Conservation (phyloP, 352 stramenopile species). For the Globisporangium megalacanthum region DNA sequence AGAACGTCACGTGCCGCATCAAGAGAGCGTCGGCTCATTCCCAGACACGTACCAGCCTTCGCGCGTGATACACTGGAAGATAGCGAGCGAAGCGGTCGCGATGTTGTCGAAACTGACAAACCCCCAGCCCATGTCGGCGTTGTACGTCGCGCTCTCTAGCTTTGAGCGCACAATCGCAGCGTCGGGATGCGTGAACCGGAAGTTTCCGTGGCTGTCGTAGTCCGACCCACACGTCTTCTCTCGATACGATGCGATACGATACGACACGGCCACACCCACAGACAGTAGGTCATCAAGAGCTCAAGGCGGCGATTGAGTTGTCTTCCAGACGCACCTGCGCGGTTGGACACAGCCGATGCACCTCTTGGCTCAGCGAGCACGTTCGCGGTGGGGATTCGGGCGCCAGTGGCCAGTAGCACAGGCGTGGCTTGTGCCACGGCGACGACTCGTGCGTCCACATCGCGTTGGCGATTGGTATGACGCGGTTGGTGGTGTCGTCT, state of each 20-base stretch:
- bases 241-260: not conserved
- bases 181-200: conserved; percentile 54
- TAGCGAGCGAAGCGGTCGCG: conserved; percentile 61
- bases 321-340: conserved; percentile 19
- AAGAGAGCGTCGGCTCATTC: no score
- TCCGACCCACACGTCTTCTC: conserved; percentile 50
- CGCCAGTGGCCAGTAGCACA: conserved; percentile 90
- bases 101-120: conserved; percentile 90
- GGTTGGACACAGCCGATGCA: conserved; percentile 34
- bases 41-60: conserved; percentile 81
- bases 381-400: conserved; percentile 46
- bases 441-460: conserved; percentile 46
- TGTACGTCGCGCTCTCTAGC: conserved; percentile 43
- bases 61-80: conserved; percentile 90
- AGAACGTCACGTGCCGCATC: not conserved
- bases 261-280: not conserved
- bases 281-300: not conserved
- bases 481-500: conserved; percentile 18
- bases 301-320: not conserved
- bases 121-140: conserved; percentile 78
- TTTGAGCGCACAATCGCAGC: conserved; percentile 27
- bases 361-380: conserved; percentile 38
- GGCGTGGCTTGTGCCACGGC: conserved; percentile 40
- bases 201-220: conserved; percentile 55
- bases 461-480: conserved; percentile 27